Evolutionary conservation across 2,329 filamentous ascomycete genomes (phyloP), one percentile per base, ranked within the genome.

Genomic region (Coleophoma crateriformis): DNA sequence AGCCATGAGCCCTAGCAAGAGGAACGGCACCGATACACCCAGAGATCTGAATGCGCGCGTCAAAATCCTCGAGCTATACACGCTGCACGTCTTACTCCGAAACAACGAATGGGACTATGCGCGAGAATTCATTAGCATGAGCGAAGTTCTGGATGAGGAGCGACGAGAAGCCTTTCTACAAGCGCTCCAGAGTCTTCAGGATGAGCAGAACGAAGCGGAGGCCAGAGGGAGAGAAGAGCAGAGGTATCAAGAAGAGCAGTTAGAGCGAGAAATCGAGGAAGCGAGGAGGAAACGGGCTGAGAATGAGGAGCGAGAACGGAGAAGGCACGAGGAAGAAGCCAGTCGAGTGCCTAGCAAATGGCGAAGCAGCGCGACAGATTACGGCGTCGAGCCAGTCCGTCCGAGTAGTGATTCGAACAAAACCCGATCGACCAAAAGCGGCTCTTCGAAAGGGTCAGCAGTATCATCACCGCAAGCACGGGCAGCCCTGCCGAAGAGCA

Each of bases 51-150:
- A 88, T 58, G 84, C 89, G 4, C 81, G 90, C 42, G 84, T 96
- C 55, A 95, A 95, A 71, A 88, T 99, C 39, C 81, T 99, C 46
- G 94, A 99, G 70, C 77, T 99, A 8, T 99, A 96, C 67, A 95
- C 90, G 1, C 78, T 99, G 4, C 94, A 99, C 64, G 89, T 97
- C 7, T 81, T 99, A n/a, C 84, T 92, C 5, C 81, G 90, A 47
- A 97, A 96, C 60, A 84, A 89, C 49, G 90, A 97, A 70, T 99
- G 94, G 94, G 89, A 96, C 51, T 96, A 96, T 61, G 90, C 94
- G 4, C 81, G 83, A 52, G 88, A 95, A 59, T 97, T 97, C 67
- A 95, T 97, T 62, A 82, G 78, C 61, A 82, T 90, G 62, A 94
- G 85, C 66, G 84, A 92, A 43, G 82, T 96, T 22, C 77, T 99